A percentile compares a stretch with the other conserved stretches of the same genome.
Conservation (phyloP, 176 grass and related monocot species). For the Tillandsia leiboldiana region DNA sequence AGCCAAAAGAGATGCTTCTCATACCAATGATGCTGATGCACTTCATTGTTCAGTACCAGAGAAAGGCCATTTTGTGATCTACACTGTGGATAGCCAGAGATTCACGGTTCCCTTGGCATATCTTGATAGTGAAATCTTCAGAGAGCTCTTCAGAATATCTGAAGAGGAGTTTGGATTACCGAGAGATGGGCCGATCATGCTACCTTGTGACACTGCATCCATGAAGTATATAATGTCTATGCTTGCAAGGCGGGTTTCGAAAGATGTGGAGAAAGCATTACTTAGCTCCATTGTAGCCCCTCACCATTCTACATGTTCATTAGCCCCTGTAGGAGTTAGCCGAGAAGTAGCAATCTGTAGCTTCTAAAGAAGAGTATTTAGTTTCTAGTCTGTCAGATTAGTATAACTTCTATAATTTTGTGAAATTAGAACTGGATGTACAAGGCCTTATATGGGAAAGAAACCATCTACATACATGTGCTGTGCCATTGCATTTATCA, state of each 20-base stretch:
- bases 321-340: neutral
- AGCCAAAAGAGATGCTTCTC: slow-evolving; percentile 7
- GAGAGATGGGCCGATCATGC: slow-evolving; percentile 21
- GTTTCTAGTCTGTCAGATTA: too few relatives aligned
- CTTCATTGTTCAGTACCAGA: slow-evolving; percentile 7
- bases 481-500: too few relatives aligned
- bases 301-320: neutral
- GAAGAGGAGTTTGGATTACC: slow-evolving; percentile 35
- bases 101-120: slow-evolving; percentile 24
- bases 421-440: too few relatives aligned
- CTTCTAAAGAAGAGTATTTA: neutral
- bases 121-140: slow-evolving; percentile 13
- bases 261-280: slow-evolving; percentile 15
- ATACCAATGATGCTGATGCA: slow-evolving; percentile 17
- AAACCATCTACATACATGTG: too few relatives aligned
- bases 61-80: slow-evolving; percentile 25
- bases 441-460: too few relatives aligned
- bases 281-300: slow-evolving; percentile 16
- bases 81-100: slow-evolving; percentile 22
- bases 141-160: slow-evolving; percentile 34
- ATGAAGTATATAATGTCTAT: slow-evolving; percentile 22
- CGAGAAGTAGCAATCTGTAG: slow-evolving; percentile 15
- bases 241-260: slow-evolving; percentile 13
- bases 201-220: slow-evolving; percentile 23
- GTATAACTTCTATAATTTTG: too few relatives aligned